A percentile compares a stretch with the other conserved stretches of the same genome.
Evolutionary conservation across 2,329 filamentous ascomycete species (phyloP).

Genomic region (Simplicillium sp.): DNA sequence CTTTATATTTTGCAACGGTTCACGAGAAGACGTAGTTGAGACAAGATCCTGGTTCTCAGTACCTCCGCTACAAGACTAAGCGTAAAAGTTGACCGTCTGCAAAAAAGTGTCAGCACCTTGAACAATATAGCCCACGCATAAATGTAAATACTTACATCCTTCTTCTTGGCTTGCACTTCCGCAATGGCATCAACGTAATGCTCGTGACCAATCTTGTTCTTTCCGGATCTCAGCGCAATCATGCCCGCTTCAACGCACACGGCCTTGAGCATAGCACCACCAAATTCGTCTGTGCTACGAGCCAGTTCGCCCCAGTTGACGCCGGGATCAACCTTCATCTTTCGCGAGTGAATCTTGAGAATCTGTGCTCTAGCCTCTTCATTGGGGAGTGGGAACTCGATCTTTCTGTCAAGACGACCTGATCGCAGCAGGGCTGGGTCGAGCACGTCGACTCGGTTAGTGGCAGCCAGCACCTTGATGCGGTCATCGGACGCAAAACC

Average conservation of each 20-base stretch:
- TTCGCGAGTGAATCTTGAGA: slow-evolving; percentile 91
- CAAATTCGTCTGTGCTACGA: slow-evolving; percentile 95
- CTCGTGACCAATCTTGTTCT: slow-evolving; percentile 95
- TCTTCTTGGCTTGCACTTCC: slow-evolving; percentile 94
- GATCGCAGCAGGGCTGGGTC: slow-evolving; percentile 87
- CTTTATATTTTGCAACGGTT: neutral
- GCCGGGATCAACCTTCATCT: slow-evolving; percentile 90
- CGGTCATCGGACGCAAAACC: slow-evolving; percentile 95
- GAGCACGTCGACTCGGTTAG: slow-evolving; percentile 88
- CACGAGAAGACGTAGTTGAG: too few species aligned
- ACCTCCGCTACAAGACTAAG: slow-evolving; percentile 19
- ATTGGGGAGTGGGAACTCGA: slow-evolving; percentile 95
- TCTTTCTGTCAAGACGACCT: slow-evolving; percentile 89
- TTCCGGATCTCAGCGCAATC: slow-evolving; percentile 90
- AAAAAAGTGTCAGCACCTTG: slow-evolving; percentile 4
- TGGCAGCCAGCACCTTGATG: slow-evolving; percentile 92
- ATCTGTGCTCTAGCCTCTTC: slow-evolving; percentile 97
- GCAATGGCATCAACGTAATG: slow-evolving; percentile 98
- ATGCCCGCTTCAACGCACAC: slow-evolving; percentile 98
- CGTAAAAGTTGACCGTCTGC: slow-evolving; percentile 50
- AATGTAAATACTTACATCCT: slow-evolving; percentile 52
- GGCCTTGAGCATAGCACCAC: slow-evolving; percentile 93
- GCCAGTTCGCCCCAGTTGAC: slow-evolving; percentile 97
- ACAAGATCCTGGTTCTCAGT: too few species aligned
- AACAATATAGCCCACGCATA: neutral